Evolutionary conservation across 305 asterid genomes (phyloP).

Genomic region (Fraxinus albicans): DNA sequence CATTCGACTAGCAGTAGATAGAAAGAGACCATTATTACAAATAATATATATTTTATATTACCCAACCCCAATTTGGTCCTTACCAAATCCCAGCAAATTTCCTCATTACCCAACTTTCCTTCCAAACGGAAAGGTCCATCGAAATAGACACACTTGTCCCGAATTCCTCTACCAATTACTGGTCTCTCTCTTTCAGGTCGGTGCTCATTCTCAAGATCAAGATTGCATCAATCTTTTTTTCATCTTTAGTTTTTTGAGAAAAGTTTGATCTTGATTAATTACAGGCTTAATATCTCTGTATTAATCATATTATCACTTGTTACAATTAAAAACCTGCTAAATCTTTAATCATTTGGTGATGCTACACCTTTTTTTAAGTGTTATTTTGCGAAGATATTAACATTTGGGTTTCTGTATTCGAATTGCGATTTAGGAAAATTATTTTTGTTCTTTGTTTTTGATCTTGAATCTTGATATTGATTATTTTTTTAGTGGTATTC

Average conservation of each 20-base stretch:
- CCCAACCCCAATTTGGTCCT: too few species aligned
- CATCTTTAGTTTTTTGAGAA: neutral
- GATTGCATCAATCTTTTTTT: neutral
- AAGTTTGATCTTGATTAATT: neutral
- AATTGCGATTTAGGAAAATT: neutral
- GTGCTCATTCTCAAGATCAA: constrained; percentile 15
- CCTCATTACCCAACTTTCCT: too few species aligned
- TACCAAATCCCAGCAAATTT: too few species aligned
- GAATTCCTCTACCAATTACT: neutral
- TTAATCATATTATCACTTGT: neutral
- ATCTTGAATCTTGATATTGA: neutral
- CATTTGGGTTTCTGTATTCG: neutral
- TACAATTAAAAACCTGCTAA: neutral
- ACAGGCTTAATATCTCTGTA: neutral
- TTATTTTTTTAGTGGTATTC: neutral
- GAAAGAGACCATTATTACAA: too few species aligned
- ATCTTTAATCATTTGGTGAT: constrained; percentile 7
- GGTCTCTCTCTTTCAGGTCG: constrained; percentile 19
- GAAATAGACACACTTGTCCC: neutral
- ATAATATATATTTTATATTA: too few species aligned
- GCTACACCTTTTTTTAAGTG: neutral
- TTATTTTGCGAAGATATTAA: constrained; percentile 10
- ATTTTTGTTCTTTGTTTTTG: neutral
- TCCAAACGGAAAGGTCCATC: too few species aligned
- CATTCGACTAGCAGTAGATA: too few species aligned